Conservation (phyloP, 2,329 filamentous ascomycete species). For the Allantophomopsis lycopodina region DNA sequence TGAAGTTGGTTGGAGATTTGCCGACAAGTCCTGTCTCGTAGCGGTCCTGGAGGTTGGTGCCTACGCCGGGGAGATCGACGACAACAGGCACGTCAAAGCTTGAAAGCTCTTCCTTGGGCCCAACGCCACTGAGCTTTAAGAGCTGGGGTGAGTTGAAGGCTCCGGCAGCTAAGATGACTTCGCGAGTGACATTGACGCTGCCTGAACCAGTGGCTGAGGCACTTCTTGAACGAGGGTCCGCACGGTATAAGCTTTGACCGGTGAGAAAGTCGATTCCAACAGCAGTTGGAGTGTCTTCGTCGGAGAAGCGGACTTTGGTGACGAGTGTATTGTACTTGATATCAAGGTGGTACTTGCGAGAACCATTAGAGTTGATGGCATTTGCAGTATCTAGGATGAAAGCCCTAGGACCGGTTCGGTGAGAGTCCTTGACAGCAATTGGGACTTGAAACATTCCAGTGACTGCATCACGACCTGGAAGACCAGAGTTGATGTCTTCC, state of each 20-base stretch:
- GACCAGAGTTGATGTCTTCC: conserved; percentile 5
- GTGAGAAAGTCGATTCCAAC: conserved; percentile 27
- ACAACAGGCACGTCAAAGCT: conserved; percentile 34
- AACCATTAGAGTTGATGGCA: conserved; percentile 8
- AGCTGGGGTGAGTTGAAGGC: conserved; percentile 31
- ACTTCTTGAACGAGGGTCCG: conserved; percentile 22
- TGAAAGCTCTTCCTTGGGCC: conserved; percentile 23
- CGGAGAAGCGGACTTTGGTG: conserved; percentile 25
- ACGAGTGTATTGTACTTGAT: conserved; percentile 17
- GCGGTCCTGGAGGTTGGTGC: conserved; percentile 44
- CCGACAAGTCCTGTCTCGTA: conserved; percentile 34
- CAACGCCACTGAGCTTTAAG: conserved; percentile 31
- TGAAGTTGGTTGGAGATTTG: conserved; percentile 23
- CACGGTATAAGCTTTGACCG: conserved; percentile 26
- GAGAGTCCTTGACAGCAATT: conserved; percentile 6
- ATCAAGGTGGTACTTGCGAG: conserved; percentile 8
- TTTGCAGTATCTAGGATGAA: conserved; percentile 11
- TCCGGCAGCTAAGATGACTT: conserved; percentile 35
- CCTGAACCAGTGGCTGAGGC: conserved; percentile 12
- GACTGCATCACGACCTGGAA: conserved; percentile 4
- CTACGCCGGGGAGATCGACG: conserved; percentile 48
- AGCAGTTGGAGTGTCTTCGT: conserved; percentile 18
- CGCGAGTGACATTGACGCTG: conserved; percentile 20
- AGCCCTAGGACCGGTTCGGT: conserved; percentile 10
- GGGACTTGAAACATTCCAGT: conserved; percentile 11